Percentiles rank a stretch among this genome's conserved stretches.
phyloP scores from a whole-genome alignment of 169 alveolate species.

The Cryptosporidium felis region DNA sequence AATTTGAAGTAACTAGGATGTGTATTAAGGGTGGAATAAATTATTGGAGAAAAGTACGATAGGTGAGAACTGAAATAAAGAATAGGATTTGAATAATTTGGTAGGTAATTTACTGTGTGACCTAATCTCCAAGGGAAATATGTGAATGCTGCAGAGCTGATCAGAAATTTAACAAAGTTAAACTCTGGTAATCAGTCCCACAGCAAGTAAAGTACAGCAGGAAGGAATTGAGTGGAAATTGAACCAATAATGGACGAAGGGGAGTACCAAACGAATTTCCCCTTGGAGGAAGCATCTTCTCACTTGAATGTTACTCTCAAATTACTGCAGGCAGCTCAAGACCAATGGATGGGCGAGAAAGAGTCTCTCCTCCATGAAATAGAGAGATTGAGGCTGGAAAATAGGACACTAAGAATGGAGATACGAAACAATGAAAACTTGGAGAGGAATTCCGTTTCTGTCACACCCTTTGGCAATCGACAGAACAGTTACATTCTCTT shows the following conservation, averaged over 20 bases:
- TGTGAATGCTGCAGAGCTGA: too few relatives aligned
- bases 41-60: too few relatives aligned
- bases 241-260: slow-evolving; percentile 33
- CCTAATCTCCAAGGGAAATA: too few relatives aligned
- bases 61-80: too few relatives aligned
- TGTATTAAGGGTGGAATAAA: too few relatives aligned
- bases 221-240: too few relatives aligned
- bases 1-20: too few relatives aligned
- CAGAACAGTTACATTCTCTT: neutral
- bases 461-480: neutral
- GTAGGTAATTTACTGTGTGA: too few relatives aligned
- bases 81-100: too few relatives aligned
- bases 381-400: slow-evolving; percentile 51
- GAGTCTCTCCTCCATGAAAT: slow-evolving; percentile 49
- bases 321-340: slow-evolving; percentile 26
- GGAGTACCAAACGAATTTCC: slow-evolving; percentile 3
- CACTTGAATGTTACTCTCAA: slow-evolving; percentile 14
- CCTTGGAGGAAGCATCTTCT: slow-evolving; percentile 27
- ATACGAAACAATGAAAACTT: slow-evolving; percentile 24
- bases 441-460: slow-evolving; percentile 12
- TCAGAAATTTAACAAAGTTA: too few relatives aligned
- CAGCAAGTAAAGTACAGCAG: too few relatives aligned
- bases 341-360: slow-evolving; percentile 60
- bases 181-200: too few relatives aligned
- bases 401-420: slow-evolving; percentile 45